A percentile compares a stretch with the other conserved stretches of the same genome.
Conservation (phyloP, 169 alveolate species). For the Plasmodium reichenowi region DNA sequence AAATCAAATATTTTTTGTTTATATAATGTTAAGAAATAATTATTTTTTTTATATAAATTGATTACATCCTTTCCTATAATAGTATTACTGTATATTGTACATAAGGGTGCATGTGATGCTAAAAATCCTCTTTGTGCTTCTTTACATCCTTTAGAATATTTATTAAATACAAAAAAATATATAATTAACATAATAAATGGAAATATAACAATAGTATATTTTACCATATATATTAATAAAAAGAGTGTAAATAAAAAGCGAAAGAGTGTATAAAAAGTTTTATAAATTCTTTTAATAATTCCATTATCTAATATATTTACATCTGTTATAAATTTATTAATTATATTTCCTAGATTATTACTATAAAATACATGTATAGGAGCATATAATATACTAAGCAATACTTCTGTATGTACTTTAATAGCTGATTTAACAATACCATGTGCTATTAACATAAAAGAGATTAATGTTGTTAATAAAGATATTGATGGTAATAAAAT, state of each 20-base stretch:
- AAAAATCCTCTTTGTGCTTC: constrained; percentile 83
- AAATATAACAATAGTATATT: constrained; percentile 38
- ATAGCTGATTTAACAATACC: constrained; percentile 77
- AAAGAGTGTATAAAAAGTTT: constrained; percentile 64
- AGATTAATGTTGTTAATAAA: constrained; percentile 19
- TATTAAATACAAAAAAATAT: constrained; percentile 33
- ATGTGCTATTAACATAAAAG: constrained; percentile 48
- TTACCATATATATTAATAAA: constrained; percentile 55
- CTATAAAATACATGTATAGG: constrained; percentile 81
- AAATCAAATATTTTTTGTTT: neutral
- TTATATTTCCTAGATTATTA: constrained; percentile 79
- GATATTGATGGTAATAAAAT: constrained; percentile 49
- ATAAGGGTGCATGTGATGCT: constrained; percentile 77
- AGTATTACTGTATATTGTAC: constrained; percentile 79
- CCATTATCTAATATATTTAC: constrained; percentile 80
- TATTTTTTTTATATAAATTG: constrained; percentile 61
- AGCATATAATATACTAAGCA: constrained; percentile 75
- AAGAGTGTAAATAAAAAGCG: constrained; percentile 61
- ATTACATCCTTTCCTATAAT: constrained; percentile 78
- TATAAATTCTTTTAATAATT: constrained; percentile 77
- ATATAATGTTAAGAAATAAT: constrained; percentile 7
- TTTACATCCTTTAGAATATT: constrained; percentile 77
- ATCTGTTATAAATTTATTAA: constrained; percentile 80
- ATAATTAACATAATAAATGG: constrained; percentile 51
- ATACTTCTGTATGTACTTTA: constrained; percentile 76